phyloP scores from a whole-genome alignment of 805 yeast genomes.

The Kluyveromyces wickerhamii region DNA sequence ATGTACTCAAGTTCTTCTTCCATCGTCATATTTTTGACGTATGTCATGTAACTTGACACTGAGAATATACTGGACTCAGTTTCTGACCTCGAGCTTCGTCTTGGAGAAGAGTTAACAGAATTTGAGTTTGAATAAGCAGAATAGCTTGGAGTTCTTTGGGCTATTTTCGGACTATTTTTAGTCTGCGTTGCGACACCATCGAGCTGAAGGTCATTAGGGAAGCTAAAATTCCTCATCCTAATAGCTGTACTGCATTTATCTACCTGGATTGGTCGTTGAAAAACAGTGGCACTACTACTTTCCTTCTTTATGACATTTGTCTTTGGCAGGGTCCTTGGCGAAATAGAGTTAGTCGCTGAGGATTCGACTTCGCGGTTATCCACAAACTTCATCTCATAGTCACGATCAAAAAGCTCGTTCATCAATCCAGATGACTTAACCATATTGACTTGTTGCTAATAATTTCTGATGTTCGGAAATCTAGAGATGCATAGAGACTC shows the following conservation, averaged over 20 bases:
- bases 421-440: background rate
- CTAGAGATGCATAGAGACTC: too few species aligned
- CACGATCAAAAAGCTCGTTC: background rate
- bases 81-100: constrained; percentile 1
- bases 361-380: background rate
- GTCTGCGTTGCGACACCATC: too few species aligned
- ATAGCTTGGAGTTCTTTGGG: too few species aligned
- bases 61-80: constrained; percentile 2
- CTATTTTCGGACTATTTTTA: too few species aligned
- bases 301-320: background rate
- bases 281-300: background rate
- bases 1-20: background rate
- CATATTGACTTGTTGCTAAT: too few species aligned
- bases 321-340: background rate
- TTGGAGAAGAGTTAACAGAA: constrained; percentile 1
- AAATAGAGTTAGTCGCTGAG: background rate
- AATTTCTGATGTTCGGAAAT: too few species aligned
- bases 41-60: background rate
- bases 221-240: constrained; percentile 6
- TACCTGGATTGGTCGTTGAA: background rate
- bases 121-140: background rate
- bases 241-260: constrained; percentile 1
- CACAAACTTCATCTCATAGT: constrained; percentile 1
- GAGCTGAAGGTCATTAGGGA: constrained; percentile 2
- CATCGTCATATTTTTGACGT: background rate